Base-by-base conservation (phyloP, 2,329 filamentous ascomycete species). In the Trichoderma gracile region DNA sequence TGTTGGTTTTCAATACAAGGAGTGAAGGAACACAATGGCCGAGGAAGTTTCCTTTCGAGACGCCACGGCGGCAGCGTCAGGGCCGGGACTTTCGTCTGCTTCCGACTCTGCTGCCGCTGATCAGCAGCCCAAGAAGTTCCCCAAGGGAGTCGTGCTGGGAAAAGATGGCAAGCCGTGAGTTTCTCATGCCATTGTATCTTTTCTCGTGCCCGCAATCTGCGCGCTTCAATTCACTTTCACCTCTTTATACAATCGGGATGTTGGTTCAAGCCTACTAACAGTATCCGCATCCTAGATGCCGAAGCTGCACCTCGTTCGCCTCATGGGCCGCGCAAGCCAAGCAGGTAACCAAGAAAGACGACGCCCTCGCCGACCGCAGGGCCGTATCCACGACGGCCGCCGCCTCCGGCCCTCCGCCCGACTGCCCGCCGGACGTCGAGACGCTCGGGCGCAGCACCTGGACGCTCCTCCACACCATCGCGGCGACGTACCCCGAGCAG, bases 371-470 rank as follows among this genome's bases (percentile, higher is more conserved):
- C 53, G 15, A 49, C 27, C 21, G 49, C 52, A 19, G 65, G 50
- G 38, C 75, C 17, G 5, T 63, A 50, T 63, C 60, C 40, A 63
- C 50, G 12, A 65, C 75, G 17, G 68, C 78, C 5, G 70, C 74
- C 25, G 72, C 78, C 6, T 61, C 78, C 8, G 65, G 79, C 5
- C 74, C 79, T 15, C 80, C 83, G 8, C 67, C 81, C 64, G 90
- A 96, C 77, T 98, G 94, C 74, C 95, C 95, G 0, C 90, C 95
- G 1, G 93, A 98, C 74, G 92, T 97, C 68, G 92, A 96, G 74
- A 79, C 83, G 17, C 87, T 99, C 5, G 95, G 95, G 55, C 91
- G 93, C 67, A 89, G 88, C 66, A 91, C 92, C 14, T 99, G 95
- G 95, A 97, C 93, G 0, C 84, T 99, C 21, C 86, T 99, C 1